Conservation (phyloP, 805 yeast genomes). For the Pichia deserticola region DNA sequence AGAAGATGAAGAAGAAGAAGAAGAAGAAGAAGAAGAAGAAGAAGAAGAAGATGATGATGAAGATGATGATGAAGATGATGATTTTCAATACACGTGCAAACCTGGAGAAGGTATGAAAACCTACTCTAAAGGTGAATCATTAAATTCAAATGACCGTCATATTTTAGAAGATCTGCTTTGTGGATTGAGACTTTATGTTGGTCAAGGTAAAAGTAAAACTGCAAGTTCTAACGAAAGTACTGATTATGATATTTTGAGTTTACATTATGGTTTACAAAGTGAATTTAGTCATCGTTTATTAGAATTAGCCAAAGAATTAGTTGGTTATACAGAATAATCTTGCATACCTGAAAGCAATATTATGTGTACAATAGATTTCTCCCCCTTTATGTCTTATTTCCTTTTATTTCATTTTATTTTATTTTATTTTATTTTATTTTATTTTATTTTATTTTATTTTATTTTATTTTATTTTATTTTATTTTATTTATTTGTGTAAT, state of each 20-base stretch:
- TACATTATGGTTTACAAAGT: slow-evolving; percentile 25
- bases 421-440: too few species aligned
- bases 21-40: not conserved
- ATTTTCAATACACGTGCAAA: too few species aligned
- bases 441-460: too few species aligned
- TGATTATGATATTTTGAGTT: slow-evolving; percentile 16
- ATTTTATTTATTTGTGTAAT: too few species aligned
- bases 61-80: not conserved
- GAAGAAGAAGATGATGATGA: not conserved
- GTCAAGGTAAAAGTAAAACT: slow-evolving; percentile 2
- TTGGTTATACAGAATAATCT: slow-evolving; percentile 19
- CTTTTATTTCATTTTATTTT: not conserved
- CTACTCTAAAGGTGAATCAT: not conserved
- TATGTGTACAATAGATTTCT: not conserved
- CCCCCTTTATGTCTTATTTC: not conserved
- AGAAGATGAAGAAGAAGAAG: not conserved
- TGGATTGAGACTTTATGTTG: slow-evolving; percentile 10
- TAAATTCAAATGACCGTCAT: not conserved
- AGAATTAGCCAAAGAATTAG: slow-evolving; percentile 21
- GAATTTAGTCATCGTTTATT: slow-evolving; percentile 25
- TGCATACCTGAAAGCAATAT: too few species aligned
- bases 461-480: too few species aligned
- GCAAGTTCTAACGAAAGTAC: slow-evolving; percentile 8
- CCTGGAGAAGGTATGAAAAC: too few species aligned
- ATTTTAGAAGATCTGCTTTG: slow-evolving; percentile 8